Evolutionary conservation across 208 protist species (phyloP).

Genomic region (Trypanosoma caninum): DNA sequence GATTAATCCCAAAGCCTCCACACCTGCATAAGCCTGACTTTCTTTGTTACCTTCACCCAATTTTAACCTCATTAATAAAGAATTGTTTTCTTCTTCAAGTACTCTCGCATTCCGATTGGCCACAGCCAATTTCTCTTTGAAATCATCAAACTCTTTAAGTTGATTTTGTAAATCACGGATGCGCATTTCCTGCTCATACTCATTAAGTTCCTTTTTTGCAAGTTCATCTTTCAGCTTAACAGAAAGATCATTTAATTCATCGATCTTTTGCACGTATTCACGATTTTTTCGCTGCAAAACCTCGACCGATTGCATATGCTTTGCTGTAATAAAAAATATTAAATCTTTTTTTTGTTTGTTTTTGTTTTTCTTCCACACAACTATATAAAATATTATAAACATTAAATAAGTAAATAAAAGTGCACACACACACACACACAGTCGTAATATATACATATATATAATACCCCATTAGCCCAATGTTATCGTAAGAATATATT

Average conservation of each 20-base stretch:
- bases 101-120: conserved; percentile 73
- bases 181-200: conserved; percentile 66
- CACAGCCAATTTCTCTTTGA: conserved; percentile 60
- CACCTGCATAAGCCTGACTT: conserved; percentile 3
- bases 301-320: conserved; percentile 6
- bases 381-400: not conserved
- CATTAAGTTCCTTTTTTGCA: conserved; percentile 58
- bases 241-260: conserved; percentile 17
- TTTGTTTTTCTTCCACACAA: conserved; percentile 10
- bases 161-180: conserved; percentile 52
- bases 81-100: conserved; percentile 78
- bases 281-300: conserved; percentile 18
- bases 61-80: conserved; percentile 42
- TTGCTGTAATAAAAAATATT: conserved; percentile 3
- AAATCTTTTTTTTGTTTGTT: conserved; percentile 17
- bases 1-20: conserved; percentile 55
- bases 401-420: not conserved
- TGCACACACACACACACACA: too few species aligned
- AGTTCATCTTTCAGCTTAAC: conserved; percentile 35
- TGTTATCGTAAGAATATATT: conserved; percentile 6
- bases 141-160: conserved; percentile 46
- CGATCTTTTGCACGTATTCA: conserved; percentile 21
- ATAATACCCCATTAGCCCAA: too few species aligned
- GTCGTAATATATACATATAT: too few species aligned
- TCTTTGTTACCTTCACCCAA: conserved; percentile 21